Conservation (phyloP, 2,329 filamentous ascomycete species). For the Aspergillus melleus region DNA sequence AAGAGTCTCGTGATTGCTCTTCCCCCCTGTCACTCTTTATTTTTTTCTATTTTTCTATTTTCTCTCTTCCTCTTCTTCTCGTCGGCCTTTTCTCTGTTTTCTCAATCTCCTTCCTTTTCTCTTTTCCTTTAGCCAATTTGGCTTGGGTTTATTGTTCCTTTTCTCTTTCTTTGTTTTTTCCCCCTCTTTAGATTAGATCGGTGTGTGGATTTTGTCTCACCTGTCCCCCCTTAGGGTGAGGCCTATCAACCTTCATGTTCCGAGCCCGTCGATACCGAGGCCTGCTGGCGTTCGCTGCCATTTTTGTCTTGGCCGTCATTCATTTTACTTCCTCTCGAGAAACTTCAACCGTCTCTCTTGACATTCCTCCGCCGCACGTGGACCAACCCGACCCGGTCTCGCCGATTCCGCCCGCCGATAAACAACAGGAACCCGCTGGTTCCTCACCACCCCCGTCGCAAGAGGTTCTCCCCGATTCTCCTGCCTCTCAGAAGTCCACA, state of each 20-base stretch:
- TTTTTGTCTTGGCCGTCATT: slow-evolving; percentile 49
- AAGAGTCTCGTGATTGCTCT: slow-evolving; percentile 1
- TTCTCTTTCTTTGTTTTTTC: slow-evolving; percentile 6
- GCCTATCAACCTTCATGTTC: slow-evolving; percentile 39
- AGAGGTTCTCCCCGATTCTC: not conserved
- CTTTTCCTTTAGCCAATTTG: not conserved
- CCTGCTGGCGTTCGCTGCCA: slow-evolving; percentile 46
- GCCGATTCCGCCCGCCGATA: slow-evolving; percentile 4
- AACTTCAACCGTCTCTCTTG: slow-evolving; percentile 18
- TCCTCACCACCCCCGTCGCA: not conserved
- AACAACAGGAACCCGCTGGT: not conserved
- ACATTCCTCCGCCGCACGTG: slow-evolving; percentile 13
- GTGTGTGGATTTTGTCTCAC: not conserved
- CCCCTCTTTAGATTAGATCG: not conserved
- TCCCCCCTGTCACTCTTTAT: slow-evolving; percentile 6
- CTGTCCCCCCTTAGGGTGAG: not conserved
- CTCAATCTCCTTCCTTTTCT: not conserved
- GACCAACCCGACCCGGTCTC: slow-evolving; percentile 12
- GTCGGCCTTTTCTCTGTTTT: not conserved
- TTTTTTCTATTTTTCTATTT: not conserved
- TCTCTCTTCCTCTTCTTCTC: not conserved
- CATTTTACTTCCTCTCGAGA: slow-evolving; percentile 51
- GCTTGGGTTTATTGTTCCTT: not conserved
- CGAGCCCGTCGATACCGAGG: slow-evolving; percentile 51
- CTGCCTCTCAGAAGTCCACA: not conserved